A percentile compares a stretch with the other conserved stretches of the same genome.
phyloP scores from a whole-genome alignment of 345 rosid genomes.

The Hibiscus syriacus region DNA sequence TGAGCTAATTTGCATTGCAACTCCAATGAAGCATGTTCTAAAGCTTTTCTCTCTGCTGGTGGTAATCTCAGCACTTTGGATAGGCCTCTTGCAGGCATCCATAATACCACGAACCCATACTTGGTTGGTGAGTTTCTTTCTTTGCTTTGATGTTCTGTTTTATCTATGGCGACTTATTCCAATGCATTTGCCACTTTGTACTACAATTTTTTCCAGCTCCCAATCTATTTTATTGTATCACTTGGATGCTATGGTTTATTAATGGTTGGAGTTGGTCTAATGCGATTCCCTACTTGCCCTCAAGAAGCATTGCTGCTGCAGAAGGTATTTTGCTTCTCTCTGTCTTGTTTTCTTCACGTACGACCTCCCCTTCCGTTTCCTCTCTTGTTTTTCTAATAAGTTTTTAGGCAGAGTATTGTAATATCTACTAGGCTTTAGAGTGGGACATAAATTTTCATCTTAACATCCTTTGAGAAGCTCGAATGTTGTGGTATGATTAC shows the following conservation, averaged over 20 bases:
- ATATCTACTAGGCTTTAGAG: neutral
- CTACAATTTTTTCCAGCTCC: conserved; percentile 29
- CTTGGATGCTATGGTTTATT: conserved; percentile 75
- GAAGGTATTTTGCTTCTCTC: conserved; percentile 29
- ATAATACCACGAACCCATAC: conserved; percentile 35
- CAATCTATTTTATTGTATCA: conserved; percentile 57
- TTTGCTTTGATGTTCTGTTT: neutral
- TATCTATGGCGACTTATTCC: neutral
- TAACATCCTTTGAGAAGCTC: neutral
- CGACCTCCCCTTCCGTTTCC: no score
- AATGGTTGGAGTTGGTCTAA: conserved; percentile 66
- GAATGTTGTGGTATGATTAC: conserved; percentile 3
- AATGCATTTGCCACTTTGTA: neutral
- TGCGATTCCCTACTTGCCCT: conserved; percentile 74
- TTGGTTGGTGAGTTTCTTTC: conserved; percentile 36
- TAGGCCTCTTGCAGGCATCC: conserved; percentile 42
- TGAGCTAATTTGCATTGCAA: neutral
- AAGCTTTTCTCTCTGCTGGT: conserved; percentile 32
- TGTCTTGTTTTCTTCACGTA: neutral
- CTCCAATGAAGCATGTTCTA: conserved; percentile 44
- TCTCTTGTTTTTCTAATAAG: neutral
- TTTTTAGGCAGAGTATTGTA: neutral
- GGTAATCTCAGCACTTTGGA: conserved; percentile 36
- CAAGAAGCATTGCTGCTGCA: conserved; percentile 60
- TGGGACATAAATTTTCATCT: neutral